Conservation (phyloP, 2,329 filamentous ascomycete genomes). For the Fusarium sp. region DNA sequence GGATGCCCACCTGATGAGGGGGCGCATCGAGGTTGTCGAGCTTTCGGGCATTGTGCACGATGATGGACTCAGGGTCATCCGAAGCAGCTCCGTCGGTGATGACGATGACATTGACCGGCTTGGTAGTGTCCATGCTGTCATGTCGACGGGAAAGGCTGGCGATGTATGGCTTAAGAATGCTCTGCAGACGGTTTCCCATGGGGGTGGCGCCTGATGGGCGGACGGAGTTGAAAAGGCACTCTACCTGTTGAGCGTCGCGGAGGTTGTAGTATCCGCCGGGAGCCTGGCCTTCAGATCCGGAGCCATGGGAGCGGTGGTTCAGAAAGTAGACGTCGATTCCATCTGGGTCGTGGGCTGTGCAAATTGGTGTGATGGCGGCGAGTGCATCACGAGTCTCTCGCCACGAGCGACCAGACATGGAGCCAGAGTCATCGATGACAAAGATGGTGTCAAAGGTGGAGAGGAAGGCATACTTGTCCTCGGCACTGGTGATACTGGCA, state of each 20-base stretch:
- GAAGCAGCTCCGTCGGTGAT: slow-evolving; percentile 89
- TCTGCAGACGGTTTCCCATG: slow-evolving; percentile 77
- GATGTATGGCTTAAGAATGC: slow-evolving; percentile 81
- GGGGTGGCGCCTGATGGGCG: slow-evolving; percentile 76
- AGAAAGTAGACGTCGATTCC: slow-evolving; percentile 94
- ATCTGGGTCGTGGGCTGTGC: slow-evolving; percentile 81
- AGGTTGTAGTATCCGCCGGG: slow-evolving; percentile 74
- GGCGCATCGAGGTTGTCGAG: slow-evolving; percentile 78
- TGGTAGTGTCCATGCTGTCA: slow-evolving; percentile 62
- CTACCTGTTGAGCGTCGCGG: slow-evolving; percentile 66
- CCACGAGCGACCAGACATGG: slow-evolving; percentile 86
- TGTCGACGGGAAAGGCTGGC: slow-evolving; percentile 50
- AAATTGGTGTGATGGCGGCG: slow-evolving; percentile 81
- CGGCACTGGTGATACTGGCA: slow-evolving; percentile 55
- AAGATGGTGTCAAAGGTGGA: slow-evolving; percentile 86
- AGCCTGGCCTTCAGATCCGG: slow-evolving; percentile 53
- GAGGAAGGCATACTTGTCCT: slow-evolving; percentile 83
- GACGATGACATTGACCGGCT: slow-evolving; percentile 90
- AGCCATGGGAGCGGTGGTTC: slow-evolving; percentile 68
- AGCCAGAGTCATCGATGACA: slow-evolving; percentile 91
- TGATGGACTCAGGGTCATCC: slow-evolving; percentile 80
- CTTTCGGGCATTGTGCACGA: slow-evolving; percentile 75
- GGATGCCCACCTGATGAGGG: slow-evolving; percentile 87
- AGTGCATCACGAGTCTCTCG: slow-evolving; percentile 78
- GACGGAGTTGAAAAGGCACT: slow-evolving; percentile 77